phyloP scores from a whole-genome alignment of 2,329 filamentous ascomycete species.

The Trichoderma koningii region DNA sequence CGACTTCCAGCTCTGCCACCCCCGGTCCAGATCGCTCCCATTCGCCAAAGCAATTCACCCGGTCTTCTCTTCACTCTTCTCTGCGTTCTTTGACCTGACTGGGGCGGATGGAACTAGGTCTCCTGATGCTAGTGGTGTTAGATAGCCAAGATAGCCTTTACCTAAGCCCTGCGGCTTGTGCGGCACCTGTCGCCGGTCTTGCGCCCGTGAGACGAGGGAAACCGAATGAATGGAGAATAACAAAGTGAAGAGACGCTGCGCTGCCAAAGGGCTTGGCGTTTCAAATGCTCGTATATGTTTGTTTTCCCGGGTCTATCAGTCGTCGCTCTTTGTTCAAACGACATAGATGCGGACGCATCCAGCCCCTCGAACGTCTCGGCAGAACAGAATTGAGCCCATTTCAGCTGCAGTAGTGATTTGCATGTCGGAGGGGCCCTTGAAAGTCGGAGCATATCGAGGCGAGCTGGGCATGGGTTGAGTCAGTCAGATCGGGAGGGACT shows the following conservation, averaged over 20 bases:
- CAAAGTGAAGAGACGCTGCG: background rate
- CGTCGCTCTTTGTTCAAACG: background rate
- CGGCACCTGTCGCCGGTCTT: background rate
- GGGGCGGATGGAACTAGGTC: no score
- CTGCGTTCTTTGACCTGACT: background rate
- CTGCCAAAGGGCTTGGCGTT: background rate
- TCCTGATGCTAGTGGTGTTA: background rate
- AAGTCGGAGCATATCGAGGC: background rate
- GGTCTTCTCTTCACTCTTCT: background rate
- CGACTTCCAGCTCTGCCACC: background rate
- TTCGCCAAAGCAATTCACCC: background rate
- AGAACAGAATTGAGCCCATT: background rate
- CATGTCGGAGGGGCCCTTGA: slow-evolving; percentile 5
- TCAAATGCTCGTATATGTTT: background rate
- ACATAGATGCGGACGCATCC: background rate
- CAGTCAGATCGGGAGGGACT: slow-evolving; percentile 19
- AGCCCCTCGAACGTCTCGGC: slow-evolving; percentile 7
- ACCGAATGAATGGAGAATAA: background rate
- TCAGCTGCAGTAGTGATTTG: slow-evolving; percentile 29
- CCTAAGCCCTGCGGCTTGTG: slow-evolving; percentile 11
- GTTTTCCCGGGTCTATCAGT: background rate
- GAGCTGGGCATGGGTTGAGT: slow-evolving; percentile 14
- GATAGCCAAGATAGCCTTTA: background rate
- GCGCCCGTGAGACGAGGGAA: slow-evolving; percentile 12
- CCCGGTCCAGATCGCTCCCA: background rate